Evolutionary conservation across 768 basidiomycete species (phyloP).

Genomic region (Lactifluus subvellereus): DNA sequence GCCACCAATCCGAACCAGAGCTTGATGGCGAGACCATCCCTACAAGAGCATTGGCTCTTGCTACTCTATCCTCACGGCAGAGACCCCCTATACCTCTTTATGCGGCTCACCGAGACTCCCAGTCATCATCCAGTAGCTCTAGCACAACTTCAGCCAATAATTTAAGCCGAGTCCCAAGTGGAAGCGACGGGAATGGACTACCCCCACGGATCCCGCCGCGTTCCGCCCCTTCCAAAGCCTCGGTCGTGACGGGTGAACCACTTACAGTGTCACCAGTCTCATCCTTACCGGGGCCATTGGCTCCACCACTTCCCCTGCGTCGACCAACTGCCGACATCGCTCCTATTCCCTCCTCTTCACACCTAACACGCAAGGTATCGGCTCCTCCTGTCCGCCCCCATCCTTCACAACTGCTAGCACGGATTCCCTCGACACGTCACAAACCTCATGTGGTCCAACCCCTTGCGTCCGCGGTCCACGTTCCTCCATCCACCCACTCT

Average conservation of each 20-base stretch:
- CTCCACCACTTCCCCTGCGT: conserved; percentile 14
- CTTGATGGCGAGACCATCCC: not conserved
- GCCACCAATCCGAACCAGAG: conserved; percentile 3
- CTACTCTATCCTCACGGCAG: not conserved
- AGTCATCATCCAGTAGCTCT: conserved; percentile 2
- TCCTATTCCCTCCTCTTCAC: not conserved
- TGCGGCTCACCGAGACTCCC: not conserved
- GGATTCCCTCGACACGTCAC: not conserved
- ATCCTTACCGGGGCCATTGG: not conserved
- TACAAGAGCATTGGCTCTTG: not conserved
- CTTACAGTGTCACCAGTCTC: conserved; percentile 12
- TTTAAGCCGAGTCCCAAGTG: conserved; percentile 5
- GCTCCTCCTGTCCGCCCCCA: conserved; percentile 11
- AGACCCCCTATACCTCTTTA: not conserved
- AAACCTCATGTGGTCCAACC: not conserved
- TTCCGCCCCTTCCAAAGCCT: not conserved
- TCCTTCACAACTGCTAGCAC: not conserved
- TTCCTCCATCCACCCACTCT: not conserved
- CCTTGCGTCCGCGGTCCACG: not conserved
- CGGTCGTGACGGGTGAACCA: not conserved
- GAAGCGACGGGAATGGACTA: conserved; percentile 8
- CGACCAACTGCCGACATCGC: not conserved
- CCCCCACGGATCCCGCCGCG: conserved; percentile 13
- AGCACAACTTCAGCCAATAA: not conserved
- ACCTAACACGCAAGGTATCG: not conserved